Conservation (phyloP, 768 basidiomycete genomes). For the Cystofilobasidium macerans region DNA sequence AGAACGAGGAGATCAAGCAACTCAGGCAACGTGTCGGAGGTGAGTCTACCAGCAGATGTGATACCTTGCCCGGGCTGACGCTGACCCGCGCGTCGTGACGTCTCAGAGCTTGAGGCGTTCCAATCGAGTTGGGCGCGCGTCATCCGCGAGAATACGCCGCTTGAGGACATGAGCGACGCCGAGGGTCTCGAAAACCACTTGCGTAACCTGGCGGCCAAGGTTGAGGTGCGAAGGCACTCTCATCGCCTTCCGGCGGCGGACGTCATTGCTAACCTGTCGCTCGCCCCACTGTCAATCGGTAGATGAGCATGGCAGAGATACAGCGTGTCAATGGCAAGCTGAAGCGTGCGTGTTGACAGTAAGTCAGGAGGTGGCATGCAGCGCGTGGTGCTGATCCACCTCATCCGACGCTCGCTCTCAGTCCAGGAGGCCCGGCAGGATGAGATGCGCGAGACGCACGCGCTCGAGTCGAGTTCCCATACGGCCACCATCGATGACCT, state of each 20-base stretch:
- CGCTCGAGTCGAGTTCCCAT: slow-evolving; percentile 66
- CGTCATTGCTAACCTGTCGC: background rate
- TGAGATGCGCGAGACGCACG: slow-evolving; percentile 74
- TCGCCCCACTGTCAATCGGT: background rate
- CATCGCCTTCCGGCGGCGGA: background rate
- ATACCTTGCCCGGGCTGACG: background rate
- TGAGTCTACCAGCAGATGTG: background rate
- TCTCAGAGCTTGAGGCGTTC: slow-evolving; percentile 1
- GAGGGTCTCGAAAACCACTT: slow-evolving; percentile 65
- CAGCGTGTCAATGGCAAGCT: slow-evolving; percentile 61
- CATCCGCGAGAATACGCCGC: slow-evolving; percentile 58
- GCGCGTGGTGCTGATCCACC: background rate
- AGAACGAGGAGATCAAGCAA: background rate
- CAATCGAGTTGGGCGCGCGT: slow-evolving; percentile 34
- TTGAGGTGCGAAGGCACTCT: slow-evolving; percentile 48
- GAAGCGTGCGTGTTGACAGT: slow-evolving; percentile 47
- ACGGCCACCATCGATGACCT: slow-evolving; percentile 62
- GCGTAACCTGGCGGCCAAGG: slow-evolving; percentile 53
- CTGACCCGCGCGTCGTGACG: background rate
- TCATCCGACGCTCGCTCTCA: slow-evolving; percentile 34
- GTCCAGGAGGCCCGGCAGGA: slow-evolving; percentile 75
- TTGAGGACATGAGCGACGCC: slow-evolving; percentile 55
- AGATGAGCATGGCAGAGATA: slow-evolving; percentile 70
- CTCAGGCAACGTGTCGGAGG: background rate
- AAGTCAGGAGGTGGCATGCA: background rate